These are phyloP conservation scores for Podila minutissima DNA, from an alignment of 192 early-diverging fungal genomes.

Conservation along the genomic window DNA sequence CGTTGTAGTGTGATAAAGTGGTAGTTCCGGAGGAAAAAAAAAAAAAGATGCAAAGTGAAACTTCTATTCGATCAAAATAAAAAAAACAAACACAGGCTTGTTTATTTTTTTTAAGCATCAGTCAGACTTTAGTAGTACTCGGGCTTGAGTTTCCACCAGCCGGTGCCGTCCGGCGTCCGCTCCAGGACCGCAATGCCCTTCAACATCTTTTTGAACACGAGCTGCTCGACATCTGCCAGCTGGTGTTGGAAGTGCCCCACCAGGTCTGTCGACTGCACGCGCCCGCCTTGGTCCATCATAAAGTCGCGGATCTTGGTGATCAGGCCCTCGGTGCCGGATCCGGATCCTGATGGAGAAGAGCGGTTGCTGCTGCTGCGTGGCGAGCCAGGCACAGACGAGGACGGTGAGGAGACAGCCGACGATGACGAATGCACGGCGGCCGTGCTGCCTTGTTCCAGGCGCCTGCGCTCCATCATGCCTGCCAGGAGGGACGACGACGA, in stretches of 20 bases:
- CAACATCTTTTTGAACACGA: constrained; percentile 73
- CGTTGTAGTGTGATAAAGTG: background rate
- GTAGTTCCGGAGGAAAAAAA: too few relatives aligned
- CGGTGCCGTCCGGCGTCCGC: constrained; percentile 47
- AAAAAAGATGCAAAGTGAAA: too few relatives aligned
- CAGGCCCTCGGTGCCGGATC: constrained; percentile 37
- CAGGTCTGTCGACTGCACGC: constrained; percentile 60
- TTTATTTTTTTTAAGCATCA: too few relatives aligned
- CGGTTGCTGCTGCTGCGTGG: background rate
- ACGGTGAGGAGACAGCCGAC: constrained; percentile 1
- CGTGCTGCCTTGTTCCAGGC: constrained; percentile 36
- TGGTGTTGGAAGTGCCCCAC: constrained; percentile 62
- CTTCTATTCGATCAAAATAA: too few relatives aligned
- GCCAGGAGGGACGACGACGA: constrained; percentile 49
- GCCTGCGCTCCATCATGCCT: constrained; percentile 53
- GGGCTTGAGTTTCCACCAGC: constrained; percentile 67
- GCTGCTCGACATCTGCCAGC: constrained; percentile 59
- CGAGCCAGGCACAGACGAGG: background rate
- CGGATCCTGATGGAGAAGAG: background rate
- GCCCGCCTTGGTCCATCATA: constrained; percentile 55
- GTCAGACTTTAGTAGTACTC: constrained; percentile 52
- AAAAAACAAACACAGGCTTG: too few relatives aligned
- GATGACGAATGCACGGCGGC: background rate
- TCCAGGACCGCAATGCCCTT: constrained; percentile 68
- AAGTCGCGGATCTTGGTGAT: constrained; percentile 67